These are phyloP conservation scores for Fallopia convolvulus DNA, from an alignment of 148 eudicot genomes.

Conservation along the genomic window DNA sequence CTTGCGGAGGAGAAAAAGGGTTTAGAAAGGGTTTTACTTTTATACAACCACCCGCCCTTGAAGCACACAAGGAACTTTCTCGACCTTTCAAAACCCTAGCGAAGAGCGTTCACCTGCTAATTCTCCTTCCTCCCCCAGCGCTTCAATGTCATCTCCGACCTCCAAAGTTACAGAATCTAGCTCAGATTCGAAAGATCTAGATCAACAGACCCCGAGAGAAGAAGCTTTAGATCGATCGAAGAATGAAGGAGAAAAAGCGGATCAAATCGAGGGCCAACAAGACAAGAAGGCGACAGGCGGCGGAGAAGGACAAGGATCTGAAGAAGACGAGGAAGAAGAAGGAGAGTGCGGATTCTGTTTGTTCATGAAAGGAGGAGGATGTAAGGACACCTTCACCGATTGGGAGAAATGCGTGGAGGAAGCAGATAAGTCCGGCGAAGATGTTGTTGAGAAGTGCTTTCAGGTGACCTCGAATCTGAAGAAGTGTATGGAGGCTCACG, in stretches of 20 bases:
- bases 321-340: conserved; percentile 33
- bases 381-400: conserved; percentile 37
- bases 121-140: not conserved
- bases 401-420: conserved; percentile 55
- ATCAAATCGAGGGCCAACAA: conserved; percentile 4
- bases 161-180: not conserved
- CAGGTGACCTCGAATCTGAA: conserved; percentile 39
- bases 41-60: not conserved
- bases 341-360: conserved; percentile 65
- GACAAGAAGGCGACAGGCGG: not conserved
- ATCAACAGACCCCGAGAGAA: not conserved
- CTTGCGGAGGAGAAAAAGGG: not conserved
- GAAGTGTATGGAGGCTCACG: conserved; percentile 53
- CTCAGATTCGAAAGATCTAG: not conserved
- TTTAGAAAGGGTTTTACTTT: conserved; percentile 6
- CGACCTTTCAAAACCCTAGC: conserved; percentile 9
- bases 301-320: conserved; percentile 16
- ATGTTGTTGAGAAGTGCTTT: conserved; percentile 45
- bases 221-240: not conserved
- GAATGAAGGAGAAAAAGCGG: conserved; percentile 6
- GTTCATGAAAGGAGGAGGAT: conserved; percentile 68
- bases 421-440: conserved; percentile 36
- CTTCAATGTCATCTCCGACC: not conserved
- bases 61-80: not conserved
- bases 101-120: not conserved